Evolutionary conservation across 768 basidiomycete species (phyloP).

Genomic region (Boletellus emodensis): DNA sequence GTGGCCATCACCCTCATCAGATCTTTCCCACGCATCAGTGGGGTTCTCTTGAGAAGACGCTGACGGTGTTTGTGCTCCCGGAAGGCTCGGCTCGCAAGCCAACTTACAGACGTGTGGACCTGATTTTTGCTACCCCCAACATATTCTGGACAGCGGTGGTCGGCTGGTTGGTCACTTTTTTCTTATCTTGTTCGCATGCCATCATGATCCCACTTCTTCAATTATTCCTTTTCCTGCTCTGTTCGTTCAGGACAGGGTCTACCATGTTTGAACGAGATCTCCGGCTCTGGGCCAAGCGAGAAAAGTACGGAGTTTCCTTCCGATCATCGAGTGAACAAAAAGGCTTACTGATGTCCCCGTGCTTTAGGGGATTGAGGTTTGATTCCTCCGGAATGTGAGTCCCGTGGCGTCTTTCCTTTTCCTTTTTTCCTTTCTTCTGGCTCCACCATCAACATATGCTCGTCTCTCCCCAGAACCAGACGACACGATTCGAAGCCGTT

Average conservation of each 20-base stretch:
- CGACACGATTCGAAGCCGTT: constrained; percentile 59
- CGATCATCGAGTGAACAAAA: background rate
- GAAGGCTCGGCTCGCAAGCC: constrained; percentile 30
- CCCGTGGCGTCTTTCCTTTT: background rate
- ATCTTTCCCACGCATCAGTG: constrained; percentile 56
- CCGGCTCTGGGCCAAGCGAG: constrained; percentile 64
- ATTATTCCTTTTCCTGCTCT: too few species aligned
- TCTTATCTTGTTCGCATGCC: too few species aligned
- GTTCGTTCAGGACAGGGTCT: constrained; percentile 66
- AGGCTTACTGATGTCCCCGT: constrained; percentile 1
- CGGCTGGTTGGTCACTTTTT: constrained; percentile 58
- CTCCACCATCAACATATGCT: background rate
- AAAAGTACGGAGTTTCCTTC: constrained; percentile 38
- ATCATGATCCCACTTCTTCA: too few species aligned
- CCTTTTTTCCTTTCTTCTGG: background rate
- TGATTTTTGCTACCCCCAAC: constrained; percentile 74
- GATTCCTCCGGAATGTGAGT: constrained; percentile 78
- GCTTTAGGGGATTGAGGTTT: constrained; percentile 69
- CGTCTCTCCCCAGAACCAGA: constrained; percentile 38
- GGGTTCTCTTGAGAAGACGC: constrained; percentile 81
- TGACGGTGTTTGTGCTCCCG: constrained; percentile 76
- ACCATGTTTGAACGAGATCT: constrained; percentile 89
- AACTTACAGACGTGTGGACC: constrained; percentile 69
- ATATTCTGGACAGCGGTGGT: constrained; percentile 86
- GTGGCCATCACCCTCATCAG: constrained; percentile 55